Conservation (phyloP, 1,139 yeast species). For the Petasospora rhodanensis region DNA sequence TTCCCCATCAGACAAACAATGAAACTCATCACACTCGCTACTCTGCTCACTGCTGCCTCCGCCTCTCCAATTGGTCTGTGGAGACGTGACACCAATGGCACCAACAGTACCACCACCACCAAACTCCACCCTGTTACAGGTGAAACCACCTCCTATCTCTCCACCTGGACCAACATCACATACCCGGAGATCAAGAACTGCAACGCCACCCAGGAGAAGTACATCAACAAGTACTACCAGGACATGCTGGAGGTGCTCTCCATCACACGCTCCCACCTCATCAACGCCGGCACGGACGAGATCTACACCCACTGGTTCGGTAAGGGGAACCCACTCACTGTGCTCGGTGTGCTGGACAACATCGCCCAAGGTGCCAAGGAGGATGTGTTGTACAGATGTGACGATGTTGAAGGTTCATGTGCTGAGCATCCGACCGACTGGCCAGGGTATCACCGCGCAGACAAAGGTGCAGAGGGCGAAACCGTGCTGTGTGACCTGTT, state of each 20-base stretch:
- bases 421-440: constrained; percentile 1
- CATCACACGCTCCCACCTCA: constrained; percentile 4
- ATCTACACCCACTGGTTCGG: constrained; percentile 7
- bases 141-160: constrained; percentile 2
- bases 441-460: constrained; percentile 6
- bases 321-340: constrained; percentile 6
- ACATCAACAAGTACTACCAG: constrained; percentile 9
- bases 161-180: constrained; percentile 2
- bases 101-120: constrained; percentile 1
- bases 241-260: constrained; percentile 7
- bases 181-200: constrained; percentile 5
- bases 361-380: constrained; percentile 4
- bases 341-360: constrained; percentile 6
- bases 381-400: constrained; percentile 6
- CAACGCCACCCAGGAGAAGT: constrained; percentile 6
- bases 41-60: too few relatives aligned
- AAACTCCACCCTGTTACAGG: constrained; percentile 3
- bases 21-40: too few relatives aligned
- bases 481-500: constrained; percentile 9
- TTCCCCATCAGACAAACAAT: too few relatives aligned
- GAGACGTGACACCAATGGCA: constrained; percentile 1
- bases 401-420: constrained; percentile 7
- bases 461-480: background rate
- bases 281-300: constrained; percentile 2
- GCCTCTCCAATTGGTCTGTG: too few relatives aligned